phyloP scores from a whole-genome alignment of 1,284 basidiomycete genomes.

The Neonothopanus nambi region DNA sequence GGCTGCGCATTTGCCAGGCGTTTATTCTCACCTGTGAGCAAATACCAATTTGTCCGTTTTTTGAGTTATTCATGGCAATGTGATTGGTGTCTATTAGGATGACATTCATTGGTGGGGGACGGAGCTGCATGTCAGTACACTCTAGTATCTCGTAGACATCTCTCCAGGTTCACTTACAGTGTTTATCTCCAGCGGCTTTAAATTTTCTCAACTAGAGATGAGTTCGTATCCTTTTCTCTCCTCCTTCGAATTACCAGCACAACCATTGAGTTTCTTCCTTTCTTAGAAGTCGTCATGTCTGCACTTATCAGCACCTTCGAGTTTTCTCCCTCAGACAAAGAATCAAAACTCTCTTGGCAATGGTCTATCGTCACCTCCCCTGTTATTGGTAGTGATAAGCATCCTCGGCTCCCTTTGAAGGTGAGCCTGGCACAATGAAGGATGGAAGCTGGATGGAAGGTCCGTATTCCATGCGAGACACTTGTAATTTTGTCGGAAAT shows the following conservation, averaged over 20 bases:
- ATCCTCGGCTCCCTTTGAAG: slow-evolving; percentile 6
- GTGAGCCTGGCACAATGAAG: too few relatives aligned
- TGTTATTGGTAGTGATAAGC: background rate
- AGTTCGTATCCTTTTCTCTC: slow-evolving; percentile 22
- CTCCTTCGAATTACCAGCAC: background rate
- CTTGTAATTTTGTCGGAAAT: too few relatives aligned
- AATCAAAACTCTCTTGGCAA: slow-evolving; percentile 6
- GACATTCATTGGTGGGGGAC: slow-evolving; percentile 31
- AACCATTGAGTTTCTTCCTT: background rate
- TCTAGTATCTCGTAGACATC: background rate
- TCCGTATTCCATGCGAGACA: too few relatives aligned
- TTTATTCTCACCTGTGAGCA: too few relatives aligned
- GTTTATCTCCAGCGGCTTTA: too few relatives aligned
- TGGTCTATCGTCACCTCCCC: slow-evolving; percentile 4
- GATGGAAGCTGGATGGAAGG: too few relatives aligned
- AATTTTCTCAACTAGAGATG: slow-evolving; percentile 34
- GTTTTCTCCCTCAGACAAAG: slow-evolving; percentile 10
- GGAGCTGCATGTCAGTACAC: slow-evolving; percentile 29
- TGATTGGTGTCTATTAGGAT: slow-evolving; percentile 20
- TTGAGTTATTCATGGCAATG: slow-evolving; percentile 2
- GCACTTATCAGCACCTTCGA: slow-evolving; percentile 4
- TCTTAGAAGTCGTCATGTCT: background rate
- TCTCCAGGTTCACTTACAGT: slow-evolving; percentile 10
- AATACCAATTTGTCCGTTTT: background rate
- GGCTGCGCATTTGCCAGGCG: background rate